Base-by-base conservation (phyloP, 306 rosid species). In the Argentina anserina region DNA sequence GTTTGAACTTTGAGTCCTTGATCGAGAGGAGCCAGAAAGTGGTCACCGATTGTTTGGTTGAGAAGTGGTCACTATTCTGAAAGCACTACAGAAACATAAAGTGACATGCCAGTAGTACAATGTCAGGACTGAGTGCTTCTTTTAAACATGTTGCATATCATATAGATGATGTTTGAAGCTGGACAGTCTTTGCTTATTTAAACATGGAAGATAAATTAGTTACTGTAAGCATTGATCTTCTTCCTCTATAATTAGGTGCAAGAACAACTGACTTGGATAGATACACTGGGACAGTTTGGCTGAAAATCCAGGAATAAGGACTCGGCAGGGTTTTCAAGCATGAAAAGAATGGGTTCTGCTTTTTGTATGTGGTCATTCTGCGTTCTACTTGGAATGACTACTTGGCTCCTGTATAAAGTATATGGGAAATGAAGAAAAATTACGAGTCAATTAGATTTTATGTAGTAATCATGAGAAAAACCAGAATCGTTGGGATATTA, bases 81-180 rank as follows among this genome's bases (percentile, higher is more conserved):
- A 45, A 55, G 65, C 58, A 80, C 76, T 75, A 3, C 5, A 45
- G 53, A 18, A n/a, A 53, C 26, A 47, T 1, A 37, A 67, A 73
- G 55, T 58, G 18, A 12, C 37, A 21, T 28, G 73, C 47, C 65
- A 61, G 42, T 61, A 9, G 34, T 42, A 56, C 9, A 21, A 45
- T 65, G 61, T 53, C 52, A 33, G 31, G 26, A 40, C 23, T 5
- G 40, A 36, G 52, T 53, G 40, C 12, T 65, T 43, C 29, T 34
- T 66, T 2, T 41, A 15, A 15, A 36, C 50, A 69, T 69, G 34
- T 11, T 33, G 29, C 52, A 41, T 50, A 34, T 29, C 52, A 39
- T 14, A 37, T 52, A 40, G 76, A 61, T 69, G 75, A 45, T 75
- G 46, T 49, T 67, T 55, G 65, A 73, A 29, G 11, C 64, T 52